Conservation (phyloP, 83 land plant species). For the Picea engelmannii region DNA sequence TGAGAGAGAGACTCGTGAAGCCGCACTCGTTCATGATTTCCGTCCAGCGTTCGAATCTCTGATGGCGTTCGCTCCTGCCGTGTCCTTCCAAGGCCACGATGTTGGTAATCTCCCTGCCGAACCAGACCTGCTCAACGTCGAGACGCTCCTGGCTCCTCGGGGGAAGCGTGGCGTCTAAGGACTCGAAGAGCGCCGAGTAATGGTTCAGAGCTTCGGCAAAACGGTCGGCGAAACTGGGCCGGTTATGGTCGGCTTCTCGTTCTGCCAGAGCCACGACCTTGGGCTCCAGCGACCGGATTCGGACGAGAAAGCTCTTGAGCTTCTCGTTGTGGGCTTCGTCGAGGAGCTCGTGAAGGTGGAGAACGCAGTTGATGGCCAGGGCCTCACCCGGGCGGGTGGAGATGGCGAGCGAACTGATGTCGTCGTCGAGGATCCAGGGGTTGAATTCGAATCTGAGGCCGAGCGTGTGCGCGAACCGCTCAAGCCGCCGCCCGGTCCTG, state of each 20-base stretch:
- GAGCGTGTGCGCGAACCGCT: constrained; percentile 61
- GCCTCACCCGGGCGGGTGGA: constrained; percentile 49
- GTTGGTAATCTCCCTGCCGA: constrained; percentile 65
- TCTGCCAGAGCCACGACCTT: constrained; percentile 83
- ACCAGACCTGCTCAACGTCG: constrained; percentile 75
- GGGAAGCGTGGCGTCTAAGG: constrained; percentile 92
- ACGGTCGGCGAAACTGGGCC: constrained; percentile 38
- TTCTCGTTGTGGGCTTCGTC: constrained; percentile 15
- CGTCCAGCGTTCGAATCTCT: constrained; percentile 68
- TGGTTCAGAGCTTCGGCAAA: constrained; percentile 65
- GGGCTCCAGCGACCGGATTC: constrained; percentile 61
- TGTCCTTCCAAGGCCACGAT: constrained; percentile 49
- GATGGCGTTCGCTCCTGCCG: constrained; percentile 44
- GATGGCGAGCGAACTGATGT: constrained; percentile 2
- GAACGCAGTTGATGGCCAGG: constrained; percentile 75
- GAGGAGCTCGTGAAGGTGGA: constrained; percentile 51
- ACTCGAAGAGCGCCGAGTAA: constrained; percentile 82
- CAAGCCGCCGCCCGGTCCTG: constrained; percentile 61
- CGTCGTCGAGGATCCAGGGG: constrained; percentile 33
- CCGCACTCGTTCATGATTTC: constrained; percentile 51
- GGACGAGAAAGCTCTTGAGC: constrained; percentile 35
- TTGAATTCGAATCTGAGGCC: constrained; percentile 67
- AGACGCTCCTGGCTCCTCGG: constrained; percentile 71
- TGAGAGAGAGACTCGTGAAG: constrained; percentile 54
- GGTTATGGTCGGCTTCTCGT: constrained; percentile 53